Base-by-base conservation (phyloP, 345 rosid species). In the Corchorus olitorius region DNA sequence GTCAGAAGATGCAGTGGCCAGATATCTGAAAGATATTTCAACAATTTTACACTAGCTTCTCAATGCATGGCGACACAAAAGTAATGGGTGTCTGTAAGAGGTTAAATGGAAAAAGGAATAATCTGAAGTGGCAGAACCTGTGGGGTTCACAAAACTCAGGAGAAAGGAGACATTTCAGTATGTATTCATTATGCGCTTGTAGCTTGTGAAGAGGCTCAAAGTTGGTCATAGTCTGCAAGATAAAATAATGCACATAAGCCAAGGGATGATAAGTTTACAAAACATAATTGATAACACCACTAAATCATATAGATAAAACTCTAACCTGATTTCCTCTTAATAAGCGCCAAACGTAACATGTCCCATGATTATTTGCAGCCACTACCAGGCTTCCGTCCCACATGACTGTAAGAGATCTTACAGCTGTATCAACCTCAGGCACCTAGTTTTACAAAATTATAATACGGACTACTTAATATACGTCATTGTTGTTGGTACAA, bases 341-440 rank as follows among this genome's bases (percentile, higher is more conserved):
- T 81, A 91, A 81, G 76, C 97, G 97, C 97, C 98, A 93, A 50
- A 96, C 94, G 80, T 93, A 96, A 81, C 99, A 96, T 27, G 97
- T 93, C 76, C 99, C 98, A 73, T 78, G 87, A 74, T 93, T 88
- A 69, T 96, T 96, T 72, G 99, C 99, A 75, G 99, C 98, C 60
- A 92, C 99, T 52, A 91, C 98, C 87, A 92, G 80, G 81, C 98
- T 93, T 73, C 99, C 97, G 69, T 96, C 98, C 97, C 97, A 92
- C 97, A 93, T 96, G 52, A 93, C 94, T 3, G 97, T 91, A 76
- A 92, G 84, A 69, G 97, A 96, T 80, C 98, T 91, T 20, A 93
- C 91, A 50, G 97, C 91, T 17, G 97, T 93, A 85, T 91, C 97
- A 73, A 89, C 99, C 81, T 96, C 99, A 7, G 93, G 97, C 78